A percentile compares a stretch with the other conserved stretches of the same genome.
Evolutionary conservation across 2,329 filamentous ascomycete genomes (phyloP).

Genomic region (Aspergillus brasiliensis): DNA sequence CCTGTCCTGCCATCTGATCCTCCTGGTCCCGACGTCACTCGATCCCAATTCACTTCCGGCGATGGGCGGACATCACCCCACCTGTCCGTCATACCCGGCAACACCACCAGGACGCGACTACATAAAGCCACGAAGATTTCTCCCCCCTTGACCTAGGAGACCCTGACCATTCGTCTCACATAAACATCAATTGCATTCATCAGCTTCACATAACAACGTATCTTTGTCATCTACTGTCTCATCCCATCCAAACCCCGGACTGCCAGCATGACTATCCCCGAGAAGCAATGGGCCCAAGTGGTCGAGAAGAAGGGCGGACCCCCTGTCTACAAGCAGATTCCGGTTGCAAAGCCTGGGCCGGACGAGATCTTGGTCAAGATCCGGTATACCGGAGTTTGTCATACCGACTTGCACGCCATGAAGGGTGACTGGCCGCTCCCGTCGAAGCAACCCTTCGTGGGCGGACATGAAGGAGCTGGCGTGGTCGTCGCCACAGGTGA

Average conservation of each 20-base stretch:
- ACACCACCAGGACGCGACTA: background rate
- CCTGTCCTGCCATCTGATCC: background rate
- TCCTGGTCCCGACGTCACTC: background rate
- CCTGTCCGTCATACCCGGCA: conserved; percentile 1
- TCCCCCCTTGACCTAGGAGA: background rate
- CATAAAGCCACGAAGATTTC: background rate
- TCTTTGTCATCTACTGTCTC: background rate
- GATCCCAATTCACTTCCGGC: background rate
- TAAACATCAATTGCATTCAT: background rate
- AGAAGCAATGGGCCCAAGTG: conserved; percentile 88
- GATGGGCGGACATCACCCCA: conserved; percentile 1
- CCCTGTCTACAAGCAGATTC: conserved; percentile 62
- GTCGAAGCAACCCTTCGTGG: conserved; percentile 82
- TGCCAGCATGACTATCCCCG: conserved; percentile 60
- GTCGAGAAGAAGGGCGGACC: conserved; percentile 77
- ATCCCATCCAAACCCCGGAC: background rate
- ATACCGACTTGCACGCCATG: conserved; percentile 80
- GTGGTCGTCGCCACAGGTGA: conserved; percentile 78
- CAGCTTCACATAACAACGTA: background rate
- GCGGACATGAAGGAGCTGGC: conserved; percentile 78
- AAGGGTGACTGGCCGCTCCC: conserved; percentile 86
- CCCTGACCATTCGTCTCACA: background rate
- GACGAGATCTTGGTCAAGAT: conserved; percentile 92
- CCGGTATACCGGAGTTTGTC: conserved; percentile 88
- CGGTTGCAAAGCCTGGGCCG: conserved; percentile 76